Conservation (phyloP, 495 filamentous ascomycete genomes). For the Staphylotrichum longicolle region DNA sequence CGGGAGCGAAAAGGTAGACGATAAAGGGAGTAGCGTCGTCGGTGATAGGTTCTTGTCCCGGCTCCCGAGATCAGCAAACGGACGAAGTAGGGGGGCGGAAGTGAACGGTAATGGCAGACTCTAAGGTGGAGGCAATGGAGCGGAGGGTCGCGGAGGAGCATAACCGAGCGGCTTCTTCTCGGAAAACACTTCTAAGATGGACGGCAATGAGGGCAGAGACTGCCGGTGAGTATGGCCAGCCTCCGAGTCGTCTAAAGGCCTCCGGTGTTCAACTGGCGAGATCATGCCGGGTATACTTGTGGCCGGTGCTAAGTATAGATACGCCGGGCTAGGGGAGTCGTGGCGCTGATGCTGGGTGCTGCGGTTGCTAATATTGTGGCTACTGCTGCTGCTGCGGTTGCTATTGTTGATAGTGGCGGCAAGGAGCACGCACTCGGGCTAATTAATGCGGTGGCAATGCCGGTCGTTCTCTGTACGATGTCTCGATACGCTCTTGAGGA, state of each 20-base stretch:
- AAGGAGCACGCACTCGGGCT: conserved; percentile 45
- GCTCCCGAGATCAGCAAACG: conserved; percentile 28
- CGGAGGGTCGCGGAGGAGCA: conserved; percentile 35
- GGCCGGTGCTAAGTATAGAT: conserved; percentile 38
- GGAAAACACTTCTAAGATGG: conserved; percentile 48
- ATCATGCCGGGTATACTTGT: conserved; percentile 46
- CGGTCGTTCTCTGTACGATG: conserved; percentile 37
- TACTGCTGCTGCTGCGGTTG: too few species aligned
- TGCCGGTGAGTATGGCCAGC: conserved; percentile 40
- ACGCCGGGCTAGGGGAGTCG: conserved; percentile 35
- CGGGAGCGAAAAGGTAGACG: conserved; percentile 29
- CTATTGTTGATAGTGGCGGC: conserved; percentile 18
- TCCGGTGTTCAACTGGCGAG: conserved; percentile 44
- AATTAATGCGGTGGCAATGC: conserved; percentile 51
- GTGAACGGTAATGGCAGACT: conserved; percentile 38
- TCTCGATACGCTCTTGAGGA: conserved; percentile 36
- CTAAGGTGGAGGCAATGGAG: conserved; percentile 24
- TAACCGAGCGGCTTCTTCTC: conserved; percentile 39
- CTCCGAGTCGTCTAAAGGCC: conserved; percentile 44
- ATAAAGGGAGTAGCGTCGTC: conserved; percentile 32
- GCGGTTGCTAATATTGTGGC: too few species aligned
- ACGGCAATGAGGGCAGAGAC: conserved; percentile 51
- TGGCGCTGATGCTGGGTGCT: conserved; percentile 34
- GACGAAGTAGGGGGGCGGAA: conserved; percentile 24
- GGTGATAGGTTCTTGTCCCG: conserved; percentile 38